A percentile compares a stretch with the other conserved stretches of the same genome.
These are phyloP conservation scores for Chaetomiaceae sp. DNA, from an alignment of 2,329 filamentous ascomycete genomes.

Conservation along the genomic window DNA sequence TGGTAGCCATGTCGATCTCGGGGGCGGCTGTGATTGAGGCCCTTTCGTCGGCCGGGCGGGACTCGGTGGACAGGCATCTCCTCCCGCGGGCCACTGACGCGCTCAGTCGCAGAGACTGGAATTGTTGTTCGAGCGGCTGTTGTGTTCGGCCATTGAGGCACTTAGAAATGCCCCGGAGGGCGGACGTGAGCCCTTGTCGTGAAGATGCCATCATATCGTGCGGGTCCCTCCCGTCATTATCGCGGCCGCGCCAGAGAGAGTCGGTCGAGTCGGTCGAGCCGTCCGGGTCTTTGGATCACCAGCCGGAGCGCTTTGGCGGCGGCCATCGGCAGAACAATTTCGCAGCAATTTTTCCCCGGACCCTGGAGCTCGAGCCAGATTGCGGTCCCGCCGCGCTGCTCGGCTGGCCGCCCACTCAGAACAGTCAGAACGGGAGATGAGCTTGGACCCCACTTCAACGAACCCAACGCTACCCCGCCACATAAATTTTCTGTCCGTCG, in stretches of 20 bases:
- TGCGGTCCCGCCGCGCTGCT: background rate
- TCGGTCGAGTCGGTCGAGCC: constrained; percentile 9
- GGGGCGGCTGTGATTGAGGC: constrained; percentile 15
- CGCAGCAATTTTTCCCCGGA: constrained; percentile 22
- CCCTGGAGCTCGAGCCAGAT: constrained; percentile 16
- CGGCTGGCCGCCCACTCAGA: background rate
- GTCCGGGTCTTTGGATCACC: too few relatives aligned
- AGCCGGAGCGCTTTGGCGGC: constrained; percentile 3
- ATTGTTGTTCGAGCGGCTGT: constrained; percentile 23
- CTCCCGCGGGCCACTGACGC: background rate
- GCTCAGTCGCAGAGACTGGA: constrained; percentile 20
- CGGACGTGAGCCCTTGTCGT: constrained; percentile 20
- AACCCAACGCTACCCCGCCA: constrained; percentile 26
- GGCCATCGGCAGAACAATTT: constrained; percentile 18
- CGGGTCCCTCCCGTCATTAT: constrained; percentile 20
- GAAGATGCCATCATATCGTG: constrained; percentile 26
- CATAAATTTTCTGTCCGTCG: constrained; percentile 24
- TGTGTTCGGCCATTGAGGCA: constrained; percentile 9
- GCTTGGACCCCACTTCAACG: constrained; percentile 17
- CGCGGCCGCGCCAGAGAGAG: constrained; percentile 14
- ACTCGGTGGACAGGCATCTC: constrained; percentile 21
- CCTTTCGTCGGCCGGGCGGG: background rate
- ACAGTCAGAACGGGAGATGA: background rate
- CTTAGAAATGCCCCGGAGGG: constrained; percentile 21
- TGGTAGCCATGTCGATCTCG: constrained; percentile 22